Evolutionary conservation across 2,329 filamentous ascomycete species (phyloP), one percentile per base, ranked within the genome.

Genomic region (Acephala macrosclerotiorum): DNA sequence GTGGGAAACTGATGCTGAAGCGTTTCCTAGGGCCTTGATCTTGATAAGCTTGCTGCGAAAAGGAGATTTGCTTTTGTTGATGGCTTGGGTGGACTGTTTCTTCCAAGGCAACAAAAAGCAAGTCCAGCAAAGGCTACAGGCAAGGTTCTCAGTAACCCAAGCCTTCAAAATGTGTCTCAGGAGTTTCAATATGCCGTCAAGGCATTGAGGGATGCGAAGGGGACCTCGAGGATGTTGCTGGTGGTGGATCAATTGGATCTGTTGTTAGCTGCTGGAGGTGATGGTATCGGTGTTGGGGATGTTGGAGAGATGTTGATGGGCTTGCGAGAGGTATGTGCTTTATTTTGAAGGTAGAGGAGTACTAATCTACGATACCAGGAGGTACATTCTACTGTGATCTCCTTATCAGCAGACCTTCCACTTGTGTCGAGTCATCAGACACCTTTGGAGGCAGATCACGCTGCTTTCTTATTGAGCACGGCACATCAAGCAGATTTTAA

Each of bases 401-500:
- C 90, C 0, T 75, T 91, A 29, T 84, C 91, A n/a, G 91, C 92
- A 26, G 93, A 96, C 75, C 82, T 86, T 1, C 89, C 94, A 1
- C 83, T 97, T 35, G 79, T 94, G 60, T 84, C 85, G 35, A 76
- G 79, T 26, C 86, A 86, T 70, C 76, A 80, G 20, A 92, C 91
- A 12, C 84, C 85, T 1, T 77, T 96, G 49, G 92, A 96, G 76
- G 85, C 82, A 57, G 85, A 90, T 66, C 89, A 93, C 72, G 87
- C 91, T 1, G 84, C 88, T n/a, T 86, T 97, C 66, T 79, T 91
- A 22, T 82, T 94, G 40, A 86, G 86, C 6, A 79, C 91, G 68
- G 91, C 91, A n/a, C 93, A 97, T 76, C 85, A 88, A 72, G 92
- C 94, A 9, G 80, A 86, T n/a, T 82, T 86, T 68, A 84, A 95